Percentiles rank a stretch among this genome's conserved stretches.
These are phyloP conservation scores for Penicillium griseofulvum DNA, from an alignment of 2,329 filamentous ascomycete genomes.

Conservation along the genomic window DNA sequence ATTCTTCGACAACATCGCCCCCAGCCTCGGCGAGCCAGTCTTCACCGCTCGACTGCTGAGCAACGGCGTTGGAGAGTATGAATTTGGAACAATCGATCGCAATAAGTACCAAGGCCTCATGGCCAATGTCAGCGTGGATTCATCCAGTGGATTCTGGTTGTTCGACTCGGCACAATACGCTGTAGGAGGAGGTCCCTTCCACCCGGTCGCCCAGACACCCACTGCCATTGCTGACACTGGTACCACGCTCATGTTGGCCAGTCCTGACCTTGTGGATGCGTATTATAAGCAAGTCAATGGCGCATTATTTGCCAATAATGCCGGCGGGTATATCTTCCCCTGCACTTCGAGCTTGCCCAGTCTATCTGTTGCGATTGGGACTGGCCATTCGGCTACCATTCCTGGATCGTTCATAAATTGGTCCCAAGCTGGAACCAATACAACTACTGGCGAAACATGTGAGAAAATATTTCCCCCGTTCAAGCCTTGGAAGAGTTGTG, in stretches of 20 bases:
- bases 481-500: neutral
- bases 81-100: slow-evolving; percentile 69
- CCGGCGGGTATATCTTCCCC: slow-evolving; percentile 57
- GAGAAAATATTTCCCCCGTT: slow-evolving; percentile 19
- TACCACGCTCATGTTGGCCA: slow-evolving; percentile 64
- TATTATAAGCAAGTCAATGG: slow-evolving; percentile 60
- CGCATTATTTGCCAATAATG: slow-evolving; percentile 46
- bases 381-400: slow-evolving; percentile 51
- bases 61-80: slow-evolving; percentile 62
- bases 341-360: slow-evolving; percentile 55
- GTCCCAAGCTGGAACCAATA: slow-evolving; percentile 49
- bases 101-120: slow-evolving; percentile 63
- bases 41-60: slow-evolving; percentile 69
- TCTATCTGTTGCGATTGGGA: slow-evolving; percentile 55
- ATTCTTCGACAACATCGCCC: slow-evolving; percentile 69
- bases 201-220: slow-evolving; percentile 31
- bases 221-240: slow-evolving; percentile 66
- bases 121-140: slow-evolving; percentile 61
- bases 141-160: slow-evolving; percentile 66
- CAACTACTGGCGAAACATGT: slow-evolving; percentile 39
- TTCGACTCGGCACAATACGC: slow-evolving; percentile 58
- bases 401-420: slow-evolving; percentile 58
- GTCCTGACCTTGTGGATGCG: slow-evolving; percentile 53
- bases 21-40: slow-evolving; percentile 61
- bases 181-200: slow-evolving; percentile 47